These are phyloP conservation scores for Emmonsiellopsis sp. DNA, from an alignment of 2,329 filamentous ascomycete genomes.

Conservation along the genomic window DNA sequence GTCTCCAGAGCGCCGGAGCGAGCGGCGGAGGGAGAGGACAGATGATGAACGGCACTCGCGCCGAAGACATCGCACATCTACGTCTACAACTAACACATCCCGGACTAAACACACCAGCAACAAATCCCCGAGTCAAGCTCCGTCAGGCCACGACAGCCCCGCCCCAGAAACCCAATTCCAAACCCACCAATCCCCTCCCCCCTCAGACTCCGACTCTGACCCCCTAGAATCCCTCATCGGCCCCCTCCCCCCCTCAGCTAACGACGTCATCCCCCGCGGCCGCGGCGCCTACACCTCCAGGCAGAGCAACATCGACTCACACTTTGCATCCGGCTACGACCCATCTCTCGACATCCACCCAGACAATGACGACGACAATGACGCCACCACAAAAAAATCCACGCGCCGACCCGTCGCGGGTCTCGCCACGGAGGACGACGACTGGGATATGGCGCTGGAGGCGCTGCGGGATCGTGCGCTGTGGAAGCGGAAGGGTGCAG, in stretches of 20 bases:
- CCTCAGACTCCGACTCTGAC: constrained; percentile 1
- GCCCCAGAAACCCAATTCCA: background rate
- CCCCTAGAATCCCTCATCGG: constrained; percentile 52
- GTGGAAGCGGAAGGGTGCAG: constrained; percentile 65
- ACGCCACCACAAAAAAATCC: constrained; percentile 45
- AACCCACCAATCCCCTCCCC: background rate
- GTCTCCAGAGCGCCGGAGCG: constrained; percentile 8
- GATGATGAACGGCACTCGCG: background rate
- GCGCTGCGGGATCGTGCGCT: constrained; percentile 68
- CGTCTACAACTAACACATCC: background rate
- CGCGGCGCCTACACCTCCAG: constrained; percentile 54
- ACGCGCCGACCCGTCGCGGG: constrained; percentile 28
- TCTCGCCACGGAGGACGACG: constrained; percentile 44
- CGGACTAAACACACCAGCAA: background rate
- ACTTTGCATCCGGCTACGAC: constrained; percentile 61
- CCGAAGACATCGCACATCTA: background rate
- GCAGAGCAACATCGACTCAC: constrained; percentile 63
- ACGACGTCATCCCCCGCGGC: constrained; percentile 47
- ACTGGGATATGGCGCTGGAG: constrained; percentile 75
- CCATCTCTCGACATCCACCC: constrained; percentile 37
- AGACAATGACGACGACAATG: constrained; percentile 39
- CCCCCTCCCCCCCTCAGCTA: constrained; percentile 49
- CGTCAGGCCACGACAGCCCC: background rate
- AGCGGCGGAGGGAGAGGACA: constrained; percentile 6
- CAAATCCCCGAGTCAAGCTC: background rate